Base-by-base conservation (phyloP, 371 early-diverging fungal genomes). In the Capniomyces stellatus region DNA sequence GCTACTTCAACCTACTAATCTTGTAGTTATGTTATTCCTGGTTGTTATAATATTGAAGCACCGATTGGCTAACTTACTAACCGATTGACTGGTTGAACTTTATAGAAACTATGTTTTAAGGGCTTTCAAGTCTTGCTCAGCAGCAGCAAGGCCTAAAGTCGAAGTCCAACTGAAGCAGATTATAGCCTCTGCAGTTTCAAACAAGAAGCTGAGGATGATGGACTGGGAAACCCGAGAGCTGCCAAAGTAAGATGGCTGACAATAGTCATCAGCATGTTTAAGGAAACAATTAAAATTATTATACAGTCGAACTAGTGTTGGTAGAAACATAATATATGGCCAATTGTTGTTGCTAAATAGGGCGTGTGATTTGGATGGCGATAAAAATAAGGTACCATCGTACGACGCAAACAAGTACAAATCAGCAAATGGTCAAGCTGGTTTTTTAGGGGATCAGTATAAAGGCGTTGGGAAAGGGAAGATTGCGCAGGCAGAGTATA, bases 161-260 rank as follows among this genome's bases (percentile, higher is more conserved):
- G 67, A 67, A 41, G 55, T 30, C 27, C 67, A 67, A 55, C 60
- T 67, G 25, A 63, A 60, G 39, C 62, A 67, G 55, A 67, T 67
- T 1, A 64, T 67, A n/a, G 41, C 61, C 1, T 56, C 67, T 1
- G 69, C 69, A 4, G 44, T 44, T 18, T 57, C 29, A 30, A 67
- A 67, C 58, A 64, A 64, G 10, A 61, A 67, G 52, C 44, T 67
- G 6, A 15, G 52, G 10, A 50, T 1, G 0, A 59, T 59, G 42
- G 55, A 67, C 47, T 67, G 67, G 67, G 50, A 51, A 27, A 35
- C 10, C 3, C 52, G 62, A 0, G 57, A 56, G 19, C 43, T 67
- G 27, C 67, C 67, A 43, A 67, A 67, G 65, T 63, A 60, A 15
- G 59, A 58, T 44, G 57, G 57, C 25, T 51, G 21, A 25, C 21